Conservation (phyloP, 1,139 yeast genomes). For the Arxiozyma heterogenica region DNA sequence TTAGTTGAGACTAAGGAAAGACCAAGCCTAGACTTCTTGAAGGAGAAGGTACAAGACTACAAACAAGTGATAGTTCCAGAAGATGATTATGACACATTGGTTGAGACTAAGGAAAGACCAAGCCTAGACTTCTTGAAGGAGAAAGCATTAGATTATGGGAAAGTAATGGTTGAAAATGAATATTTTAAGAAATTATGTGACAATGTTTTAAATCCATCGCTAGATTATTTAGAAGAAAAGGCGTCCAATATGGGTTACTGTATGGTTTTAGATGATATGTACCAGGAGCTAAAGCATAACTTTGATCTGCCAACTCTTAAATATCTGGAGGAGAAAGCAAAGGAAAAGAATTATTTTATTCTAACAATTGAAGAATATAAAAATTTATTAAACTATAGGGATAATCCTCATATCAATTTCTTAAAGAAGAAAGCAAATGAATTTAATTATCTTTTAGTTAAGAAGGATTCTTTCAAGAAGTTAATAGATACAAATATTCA, state of each 20-base stretch:
- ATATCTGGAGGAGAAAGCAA: conserved; percentile 21
- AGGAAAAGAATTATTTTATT: conserved; percentile 10
- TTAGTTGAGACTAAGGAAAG: conserved; percentile 3
- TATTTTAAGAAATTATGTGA: conserved; percentile 16
- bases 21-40: conserved; percentile 11
- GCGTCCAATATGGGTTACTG: neutral
- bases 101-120: neutral
- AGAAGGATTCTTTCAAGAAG: conserved; percentile 1
- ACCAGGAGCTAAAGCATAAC: conserved; percentile 1
- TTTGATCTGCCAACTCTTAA: conserved; percentile 14
- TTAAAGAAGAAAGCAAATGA: conserved; percentile 5
- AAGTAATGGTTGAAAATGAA: neutral
- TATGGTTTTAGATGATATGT: neutral
- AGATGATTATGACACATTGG: neutral
- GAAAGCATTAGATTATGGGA: conserved; percentile 13
- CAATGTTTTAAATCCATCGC: conserved; percentile 5
- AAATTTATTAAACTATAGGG: neutral
- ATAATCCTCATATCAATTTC: conserved; percentile 15
- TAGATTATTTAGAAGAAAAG: conserved; percentile 16
- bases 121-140: conserved; percentile 12
- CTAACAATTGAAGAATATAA: conserved; percentile 5
- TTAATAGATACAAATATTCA: conserved; percentile 7
- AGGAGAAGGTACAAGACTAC: neutral
- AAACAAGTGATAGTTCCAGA: neutral
- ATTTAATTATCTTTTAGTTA: neutral